Conservation (phyloP, 805 yeast species). For the Nakazawaea populi region DNA sequence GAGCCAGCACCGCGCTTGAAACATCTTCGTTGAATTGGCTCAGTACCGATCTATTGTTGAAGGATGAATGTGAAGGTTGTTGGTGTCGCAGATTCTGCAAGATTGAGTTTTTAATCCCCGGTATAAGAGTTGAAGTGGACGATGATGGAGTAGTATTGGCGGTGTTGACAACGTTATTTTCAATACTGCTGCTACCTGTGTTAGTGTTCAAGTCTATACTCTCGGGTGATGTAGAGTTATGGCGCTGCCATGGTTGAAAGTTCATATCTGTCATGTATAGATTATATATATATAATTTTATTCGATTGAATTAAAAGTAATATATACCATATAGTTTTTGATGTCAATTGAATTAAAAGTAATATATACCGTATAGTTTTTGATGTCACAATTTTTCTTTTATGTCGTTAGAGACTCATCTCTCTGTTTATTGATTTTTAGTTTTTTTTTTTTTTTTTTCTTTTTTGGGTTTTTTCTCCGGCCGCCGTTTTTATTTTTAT, state of each 20-base stretch:
- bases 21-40: conserved; percentile 12
- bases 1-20: conserved; percentile 11
- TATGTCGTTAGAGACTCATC: too few relatives aligned
- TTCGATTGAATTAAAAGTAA: too few relatives aligned
- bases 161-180: not conserved
- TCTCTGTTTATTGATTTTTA: too few relatives aligned
- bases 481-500: too few relatives aligned
- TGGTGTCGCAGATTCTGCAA: not conserved
- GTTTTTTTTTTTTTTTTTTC: too few relatives aligned
- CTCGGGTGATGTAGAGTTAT: not conserved
- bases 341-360: too few relatives aligned
- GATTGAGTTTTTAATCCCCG: not conserved
- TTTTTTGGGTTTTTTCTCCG: too few relatives aligned
- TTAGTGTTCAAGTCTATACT: not conserved
- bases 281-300: too few relatives aligned
- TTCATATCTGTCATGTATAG: not conserved
- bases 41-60: conserved; percentile 1
- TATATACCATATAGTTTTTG: not conserved
- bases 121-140: not conserved
- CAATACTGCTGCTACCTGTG: not conserved
- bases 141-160: not conserved
- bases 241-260: conserved; percentile 2
- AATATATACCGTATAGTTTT: not conserved
- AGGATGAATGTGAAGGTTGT: not conserved
- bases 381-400: too few relatives aligned